Conservation (phyloP, 2,329 filamentous ascomycete species). For the Sporothrix euskadiensis region DNA sequence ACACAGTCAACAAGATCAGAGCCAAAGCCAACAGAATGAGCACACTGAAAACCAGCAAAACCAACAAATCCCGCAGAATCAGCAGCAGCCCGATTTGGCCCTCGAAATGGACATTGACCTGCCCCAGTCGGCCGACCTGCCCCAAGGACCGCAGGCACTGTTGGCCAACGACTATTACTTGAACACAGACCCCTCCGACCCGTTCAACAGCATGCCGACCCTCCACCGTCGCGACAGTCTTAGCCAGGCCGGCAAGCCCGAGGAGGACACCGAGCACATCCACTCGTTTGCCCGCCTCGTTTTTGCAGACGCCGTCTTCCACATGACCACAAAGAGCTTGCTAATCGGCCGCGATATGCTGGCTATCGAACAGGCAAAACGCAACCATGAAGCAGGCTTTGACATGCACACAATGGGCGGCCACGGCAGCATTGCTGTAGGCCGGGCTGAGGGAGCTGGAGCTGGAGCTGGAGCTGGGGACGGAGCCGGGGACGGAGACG, state of each 20-base stretch:
- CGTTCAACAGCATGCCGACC: not conserved
- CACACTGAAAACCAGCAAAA: no score
- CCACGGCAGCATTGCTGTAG: not conserved
- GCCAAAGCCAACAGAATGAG: not conserved
- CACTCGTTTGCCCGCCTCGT: slow-evolving; percentile 63
- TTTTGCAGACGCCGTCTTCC: slow-evolving; percentile 74
- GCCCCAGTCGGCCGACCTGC: not conserved
- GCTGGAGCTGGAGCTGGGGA: not conserved
- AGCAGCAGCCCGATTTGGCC: no score
- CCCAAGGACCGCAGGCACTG: no score
- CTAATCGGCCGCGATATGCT: slow-evolving; percentile 70
- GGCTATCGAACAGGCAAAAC: slow-evolving; percentile 56
- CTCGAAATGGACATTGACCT: not conserved
- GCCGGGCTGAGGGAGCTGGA: not conserved
- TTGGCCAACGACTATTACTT: not conserved
- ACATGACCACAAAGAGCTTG: slow-evolving; percentile 73
- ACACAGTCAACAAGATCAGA: not conserved
- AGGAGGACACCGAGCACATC: slow-evolving; percentile 40
- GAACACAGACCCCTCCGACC: not conserved
- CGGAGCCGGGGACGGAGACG: no score
- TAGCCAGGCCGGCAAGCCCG: slow-evolving; percentile 26
- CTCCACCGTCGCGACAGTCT: not conserved
- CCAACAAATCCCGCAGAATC: no score
- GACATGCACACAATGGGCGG: not conserved
- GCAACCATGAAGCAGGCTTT: slow-evolving; percentile 24